phyloP scores from a whole-genome alignment of 768 basidiomycete genomes.

The Agrocybe pediades region DNA sequence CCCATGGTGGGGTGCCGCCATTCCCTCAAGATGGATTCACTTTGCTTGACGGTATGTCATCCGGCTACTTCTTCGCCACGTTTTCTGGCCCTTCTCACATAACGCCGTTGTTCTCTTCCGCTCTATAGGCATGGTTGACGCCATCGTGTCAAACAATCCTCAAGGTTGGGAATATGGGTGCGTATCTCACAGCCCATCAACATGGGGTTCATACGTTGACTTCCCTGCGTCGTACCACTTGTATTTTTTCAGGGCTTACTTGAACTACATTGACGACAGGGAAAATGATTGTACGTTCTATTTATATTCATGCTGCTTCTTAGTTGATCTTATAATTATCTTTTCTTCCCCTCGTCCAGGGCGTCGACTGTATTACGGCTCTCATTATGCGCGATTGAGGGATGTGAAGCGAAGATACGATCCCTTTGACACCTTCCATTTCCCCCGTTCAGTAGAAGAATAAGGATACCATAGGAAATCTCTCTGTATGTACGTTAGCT shows the following conservation, averaged over 20 bases:
- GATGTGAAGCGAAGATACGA: slow-evolving; percentile 31
- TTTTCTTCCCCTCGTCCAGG: slow-evolving; percentile 18
- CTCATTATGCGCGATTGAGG: slow-evolving; percentile 27
- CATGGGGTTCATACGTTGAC: neutral
- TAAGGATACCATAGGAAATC: neutral
- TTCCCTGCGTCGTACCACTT: neutral
- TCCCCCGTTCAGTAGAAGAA: slow-evolving; percentile 27
- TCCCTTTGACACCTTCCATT: slow-evolving; percentile 27
- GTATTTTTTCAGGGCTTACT: slow-evolving; percentile 33
- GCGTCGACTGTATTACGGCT: slow-evolving; percentile 37
- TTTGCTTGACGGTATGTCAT: slow-evolving; percentile 41
- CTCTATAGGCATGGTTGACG: slow-evolving; percentile 33
- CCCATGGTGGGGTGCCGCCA: slow-evolving; percentile 33
- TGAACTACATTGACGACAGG: slow-evolving; percentile 45
- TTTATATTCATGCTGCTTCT: too few species aligned
- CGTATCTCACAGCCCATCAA: neutral
- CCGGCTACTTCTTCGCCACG: neutral
- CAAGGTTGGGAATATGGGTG: slow-evolving; percentile 36
- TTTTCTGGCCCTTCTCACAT: too few species aligned
- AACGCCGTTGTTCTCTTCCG: neutral
- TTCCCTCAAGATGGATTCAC: slow-evolving; percentile 45
- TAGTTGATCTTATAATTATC: neutral
- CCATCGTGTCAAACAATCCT: slow-evolving; percentile 33
- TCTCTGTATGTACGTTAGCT: too few species aligned
- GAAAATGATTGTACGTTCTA: slow-evolving; percentile 33